Base-by-base conservation (phyloP, 1,284 basidiomycete species). In the Ustilago curta region DNA sequence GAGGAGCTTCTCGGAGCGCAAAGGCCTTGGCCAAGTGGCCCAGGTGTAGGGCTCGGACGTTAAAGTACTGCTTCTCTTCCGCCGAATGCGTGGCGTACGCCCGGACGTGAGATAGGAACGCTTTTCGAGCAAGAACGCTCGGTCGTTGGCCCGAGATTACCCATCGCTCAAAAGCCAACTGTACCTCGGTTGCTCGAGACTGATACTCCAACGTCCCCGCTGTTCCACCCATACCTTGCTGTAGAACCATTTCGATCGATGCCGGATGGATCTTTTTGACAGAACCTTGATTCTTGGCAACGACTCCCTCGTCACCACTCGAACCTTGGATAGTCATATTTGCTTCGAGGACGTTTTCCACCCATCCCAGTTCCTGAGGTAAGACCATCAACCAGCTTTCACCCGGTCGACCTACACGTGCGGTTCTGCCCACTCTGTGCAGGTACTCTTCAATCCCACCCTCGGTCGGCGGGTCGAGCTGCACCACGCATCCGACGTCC, bases 11-110 rank as follows among this genome's bases (percentile, higher is more conserved):
- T 39, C 97, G 91, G 55, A 99, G 88, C 0, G 94, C 95, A 83
- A 99, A 99, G 0, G 94, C 90, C 86, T 99, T 99, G 40, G 97
- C 96, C 23, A 99, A 86, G 87, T 99, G 97, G 1, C 97, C 97
- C 43, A 97, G 89, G 84, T 99, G 97, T 9, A 99, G 88, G 77
- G 94, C 90, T 35, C 93, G 91, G 59, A 97, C 91, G 85, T 97
- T 95, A 88, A 99, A 99, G 65, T 97, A 93, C 70, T 93, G 90
- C 80, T 98, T 98, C 85, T 99, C 97, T 69, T 91, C 91, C 4
- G 92, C 89, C 0, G 96, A 95, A 86, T 99, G 97, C 0, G 97
- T 99, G 9, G 97, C 93, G 85, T 99, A 99, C 0, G 97, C 97
- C 60, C 97, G 90, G 86, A 98, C 91, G 84, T 96, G 94, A 0